Evolutionary conservation across 2,329 filamentous ascomycete genomes (phyloP).

Genomic region (Neophaeococcomyces aloes): DNA sequence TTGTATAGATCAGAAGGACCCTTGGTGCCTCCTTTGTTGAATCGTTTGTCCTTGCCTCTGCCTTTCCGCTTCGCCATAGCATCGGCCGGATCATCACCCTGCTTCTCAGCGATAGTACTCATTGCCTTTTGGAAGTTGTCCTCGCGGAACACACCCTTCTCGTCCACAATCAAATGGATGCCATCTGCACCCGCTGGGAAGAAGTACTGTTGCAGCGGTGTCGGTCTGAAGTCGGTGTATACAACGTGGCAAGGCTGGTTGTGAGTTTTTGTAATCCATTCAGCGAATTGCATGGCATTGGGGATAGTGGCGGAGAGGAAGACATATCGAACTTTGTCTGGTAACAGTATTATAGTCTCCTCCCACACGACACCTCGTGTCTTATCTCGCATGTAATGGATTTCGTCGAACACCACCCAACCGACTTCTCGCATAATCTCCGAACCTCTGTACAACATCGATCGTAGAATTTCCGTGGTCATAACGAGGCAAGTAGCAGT

Average conservation of each 20-base stretch:
- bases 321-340: slow-evolving; percentile 97
- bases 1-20: slow-evolving; percentile 80
- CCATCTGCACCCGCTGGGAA: slow-evolving; percentile 88
- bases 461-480: slow-evolving; percentile 98
- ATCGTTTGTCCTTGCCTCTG: slow-evolving; percentile 83
- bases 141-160: slow-evolving; percentile 91
- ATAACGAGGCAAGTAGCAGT: slow-evolving; percentile 96
- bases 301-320: slow-evolving; percentile 97
- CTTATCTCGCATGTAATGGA: slow-evolving; percentile 96
- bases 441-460: slow-evolving; percentile 94
- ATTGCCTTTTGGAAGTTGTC: slow-evolving; percentile 97
- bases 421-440: slow-evolving; percentile 99
- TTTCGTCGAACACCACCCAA: slow-evolving; percentile 97
- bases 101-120: slow-evolving; percentile 75
- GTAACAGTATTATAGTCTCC: slow-evolving; percentile 94
- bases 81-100: slow-evolving; percentile 73
- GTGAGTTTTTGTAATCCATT: slow-evolving; percentile 98
- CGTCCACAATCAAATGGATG: slow-evolving; percentile 88
- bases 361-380: slow-evolving; percentile 95
- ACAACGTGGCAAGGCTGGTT: slow-evolving; percentile 97
- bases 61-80: slow-evolving; percentile 70
- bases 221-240: slow-evolving; percentile 96
- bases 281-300: slow-evolving; percentile 97
- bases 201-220: slow-evolving; percentile 94
- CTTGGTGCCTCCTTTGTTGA: slow-evolving; percentile 73